Base-by-base conservation (phyloP, 768 basidiomycete species). In the Auricularia auricula-judae region DNA sequence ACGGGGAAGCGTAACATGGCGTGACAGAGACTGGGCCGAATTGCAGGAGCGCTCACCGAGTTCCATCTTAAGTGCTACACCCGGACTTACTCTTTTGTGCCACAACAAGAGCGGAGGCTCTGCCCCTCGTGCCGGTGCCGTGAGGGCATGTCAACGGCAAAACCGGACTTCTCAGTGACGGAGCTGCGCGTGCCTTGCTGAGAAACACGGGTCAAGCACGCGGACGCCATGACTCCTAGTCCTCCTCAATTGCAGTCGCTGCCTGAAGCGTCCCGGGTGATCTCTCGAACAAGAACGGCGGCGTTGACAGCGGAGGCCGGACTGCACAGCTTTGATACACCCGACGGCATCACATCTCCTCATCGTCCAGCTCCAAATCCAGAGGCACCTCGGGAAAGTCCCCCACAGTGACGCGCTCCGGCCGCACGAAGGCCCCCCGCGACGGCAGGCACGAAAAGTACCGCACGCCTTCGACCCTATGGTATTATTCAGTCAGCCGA, bases 381-480 rank as follows among this genome's bases (percentile, higher is more conserved):
- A 88, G 39, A 7, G 39, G 39, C 39, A 42, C 8, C 39, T 42
- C 86, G 0, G 93, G 93, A 72, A 83, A 98, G 71, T 98, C 89
- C 1, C 96, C 96, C 7, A 91, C 79, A 62, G 75, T 81, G 4
- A 98, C 83, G 71, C 83, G 87, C 63, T 94, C 91, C 1, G 91
- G 85, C 56, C 88, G 83, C 18, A 95, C 90, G 73, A 98, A 97
- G 2, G 87, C 86, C 0, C 94, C 96, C 64, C 88, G 86, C 59
- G 86, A 87, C 8, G 84, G 83, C 56, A 74, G 76, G 72, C 93
- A 93, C 8, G 82, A 79, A 72, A 98, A 98, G 72, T 97, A 98
- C n/a, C 80, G 78, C 67, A 86, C 84, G 1, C 91, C 93, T 70
- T 93, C 82, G 2, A 96, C 88, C 0, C 94, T 96, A 67, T 18